Evolutionary conservation across 805 yeast genomes (phyloP), one percentile per base, ranked within the genome.

Genomic region (Yarrowia yakushimensis): DNA sequence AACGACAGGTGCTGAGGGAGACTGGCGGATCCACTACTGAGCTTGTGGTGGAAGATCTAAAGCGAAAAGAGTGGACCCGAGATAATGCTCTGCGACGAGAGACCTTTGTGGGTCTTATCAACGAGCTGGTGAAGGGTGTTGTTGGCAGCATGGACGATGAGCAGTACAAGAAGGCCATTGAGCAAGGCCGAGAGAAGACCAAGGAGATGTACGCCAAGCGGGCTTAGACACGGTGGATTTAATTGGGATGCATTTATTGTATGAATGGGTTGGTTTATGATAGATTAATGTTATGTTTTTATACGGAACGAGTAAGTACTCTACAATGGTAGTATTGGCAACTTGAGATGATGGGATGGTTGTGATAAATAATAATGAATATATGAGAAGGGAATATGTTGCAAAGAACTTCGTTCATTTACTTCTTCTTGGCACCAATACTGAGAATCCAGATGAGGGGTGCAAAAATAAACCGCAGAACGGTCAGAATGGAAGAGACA

Each of bases 21-120:
- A 66, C 73, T 17, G 82, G 80, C 4, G 62, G 42, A 13, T 25
- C 43, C 10, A 85, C 84, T 64, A 68, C 68, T 17, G 73, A 69
- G 2, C 66, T 77, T 3, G 70, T 68, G 3, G 68, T 69, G 41
- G 88, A 85, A 67, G 65, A 76, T 22, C 69, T 65, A 37, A 83
- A 84, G 70, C 73, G 88, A 61, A 78, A 74, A 25, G 68, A 69
- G 13, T 83, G 88, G 88, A 68, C 70, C 23, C 72, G 78, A 5
- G 89, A 85, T 65, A 83, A 83, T 66, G 76, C 76, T 46, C 72
- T 83, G 65, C 75, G 90, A 63, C 75, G 81, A 62, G 82, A 78
- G 66, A 85, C 84, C 67, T 80, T 81, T 68, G 75, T 80, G 9
- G 83, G 83, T 0, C 71, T 85, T 34, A 78, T 82, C 8, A 73